phyloP scores from a whole-genome alignment of 192 early-diverging fungal species.

The Coemansia sp. region DNA sequence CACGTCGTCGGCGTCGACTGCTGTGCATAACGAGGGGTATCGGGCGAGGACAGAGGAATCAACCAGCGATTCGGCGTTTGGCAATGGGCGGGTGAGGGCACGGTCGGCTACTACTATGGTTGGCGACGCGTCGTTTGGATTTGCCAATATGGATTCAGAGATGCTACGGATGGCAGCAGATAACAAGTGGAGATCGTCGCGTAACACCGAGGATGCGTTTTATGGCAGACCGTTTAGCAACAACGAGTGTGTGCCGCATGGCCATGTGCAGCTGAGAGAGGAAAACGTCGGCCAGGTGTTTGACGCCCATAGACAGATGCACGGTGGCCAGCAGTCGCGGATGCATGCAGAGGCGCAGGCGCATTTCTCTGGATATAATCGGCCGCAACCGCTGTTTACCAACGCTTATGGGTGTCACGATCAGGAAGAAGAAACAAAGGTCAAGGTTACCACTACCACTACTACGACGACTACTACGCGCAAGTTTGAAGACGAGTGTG shows the following conservation, averaged over 20 bases:
- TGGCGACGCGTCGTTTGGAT: constrained; percentile 46
- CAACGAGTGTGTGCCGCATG: constrained; percentile 12
- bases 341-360: constrained; percentile 35
- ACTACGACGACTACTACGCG: constrained; percentile 38
- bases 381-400: constrained; percentile 38
- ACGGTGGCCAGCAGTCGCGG: constrained; percentile 21
- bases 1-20: not conserved
- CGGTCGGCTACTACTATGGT: constrained; percentile 42
- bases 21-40: constrained; percentile 5
- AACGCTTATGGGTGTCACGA: constrained; percentile 10
- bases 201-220: constrained; percentile 20
- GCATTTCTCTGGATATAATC: constrained; percentile 26
- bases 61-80: constrained; percentile 36
- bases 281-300: constrained; percentile 31
- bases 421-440: constrained; percentile 25
- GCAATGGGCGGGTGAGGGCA: constrained; percentile 34
- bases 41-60: constrained; percentile 39
- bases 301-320: constrained; percentile 31
- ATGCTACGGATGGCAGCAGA: constrained; percentile 46
- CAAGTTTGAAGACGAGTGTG: constrained; percentile 15
- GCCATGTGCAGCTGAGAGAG: constrained; percentile 34
- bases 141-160: constrained; percentile 47
- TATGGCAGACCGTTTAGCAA: constrained; percentile 26
- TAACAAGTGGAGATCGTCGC: constrained; percentile 28
- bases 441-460: constrained; percentile 40